Conservation (phyloP, 2,329 filamentous ascomycete genomes). For the Nothopassalora personata region DNA sequence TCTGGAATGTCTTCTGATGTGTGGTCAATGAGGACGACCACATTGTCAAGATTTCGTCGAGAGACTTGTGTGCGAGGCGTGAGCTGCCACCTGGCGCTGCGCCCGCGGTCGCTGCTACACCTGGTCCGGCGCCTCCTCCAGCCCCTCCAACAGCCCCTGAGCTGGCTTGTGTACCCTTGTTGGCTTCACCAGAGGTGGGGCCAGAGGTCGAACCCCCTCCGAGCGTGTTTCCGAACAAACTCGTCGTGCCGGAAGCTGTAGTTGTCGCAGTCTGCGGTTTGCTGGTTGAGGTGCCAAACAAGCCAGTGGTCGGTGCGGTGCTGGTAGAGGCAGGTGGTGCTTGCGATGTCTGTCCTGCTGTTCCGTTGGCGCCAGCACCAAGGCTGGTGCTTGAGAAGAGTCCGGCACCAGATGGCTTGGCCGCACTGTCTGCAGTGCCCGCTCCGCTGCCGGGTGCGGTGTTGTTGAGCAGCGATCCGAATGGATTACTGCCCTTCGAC, state of each 20-base stretch:
- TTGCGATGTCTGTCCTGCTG: slow-evolving; percentile 1
- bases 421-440: background rate
- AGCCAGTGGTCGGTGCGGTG: slow-evolving; percentile 4
- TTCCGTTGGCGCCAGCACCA: background rate
- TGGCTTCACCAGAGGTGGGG: slow-evolving; percentile 4
- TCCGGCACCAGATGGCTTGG: background rate
- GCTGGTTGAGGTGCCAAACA: slow-evolving; percentile 4
- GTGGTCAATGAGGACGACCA: slow-evolving; percentile 95
- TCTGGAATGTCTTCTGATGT: slow-evolving; percentile 94
- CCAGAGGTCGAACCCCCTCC: background rate
- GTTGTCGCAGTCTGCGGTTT: background rate
- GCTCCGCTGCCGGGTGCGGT: no score
- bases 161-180: background rate
- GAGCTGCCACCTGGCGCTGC: slow-evolving; percentile 75
- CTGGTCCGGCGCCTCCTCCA: background rate
- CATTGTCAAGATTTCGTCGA: slow-evolving; percentile 96
- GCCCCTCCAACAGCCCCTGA: background rate
- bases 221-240: background rate
- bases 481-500: background rate
- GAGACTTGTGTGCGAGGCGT: slow-evolving; percentile 93
- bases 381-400: background rate
- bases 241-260: background rate
- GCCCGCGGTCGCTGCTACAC: slow-evolving; percentile 54
- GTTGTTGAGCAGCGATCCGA: background rate
- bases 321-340: slow-evolving; percentile 1